Percentiles rank a stretch among this genome's conserved stretches.
Evolutionary conservation across 306 rosid species (phyloP).

Genomic region (Rosa rugosa): DNA sequence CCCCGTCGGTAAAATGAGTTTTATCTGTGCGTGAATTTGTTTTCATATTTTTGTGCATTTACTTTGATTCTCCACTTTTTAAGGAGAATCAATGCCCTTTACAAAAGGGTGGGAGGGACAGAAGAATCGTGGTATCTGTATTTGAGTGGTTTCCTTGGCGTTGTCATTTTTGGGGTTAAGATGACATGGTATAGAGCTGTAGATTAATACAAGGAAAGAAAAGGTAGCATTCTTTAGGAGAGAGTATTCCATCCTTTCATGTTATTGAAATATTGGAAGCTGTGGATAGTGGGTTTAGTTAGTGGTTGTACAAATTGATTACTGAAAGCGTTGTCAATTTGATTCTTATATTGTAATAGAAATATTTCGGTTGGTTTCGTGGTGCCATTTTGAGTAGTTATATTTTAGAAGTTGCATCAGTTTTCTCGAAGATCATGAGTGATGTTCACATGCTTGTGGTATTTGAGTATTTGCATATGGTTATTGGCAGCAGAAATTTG

Average conservation of each 20-base stretch:
- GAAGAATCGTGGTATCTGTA: constrained; percentile 47
- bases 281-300: constrained; percentile 15
- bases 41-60: constrained; percentile 32
- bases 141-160: constrained; percentile 56
- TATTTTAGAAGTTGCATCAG: neutral
- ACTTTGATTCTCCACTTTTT: constrained; percentile 87
- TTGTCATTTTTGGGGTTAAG: constrained; percentile 46
- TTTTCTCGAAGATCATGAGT: neutral
- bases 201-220: constrained; percentile 48
- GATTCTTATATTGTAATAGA: neutral
- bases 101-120: constrained; percentile 48
- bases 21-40: constrained; percentile 42
- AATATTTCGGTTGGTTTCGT: constrained; percentile 6
- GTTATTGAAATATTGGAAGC: constrained; percentile 7
- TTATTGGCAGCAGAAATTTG: too few species aligned
- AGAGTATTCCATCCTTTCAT: constrained; percentile 10
- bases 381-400: neutral
- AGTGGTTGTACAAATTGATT: constrained; percentile 26
- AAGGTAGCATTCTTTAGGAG: constrained; percentile 29
- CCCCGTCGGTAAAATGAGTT: constrained; percentile 43
- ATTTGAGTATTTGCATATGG: neutral
- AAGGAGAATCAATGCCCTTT: constrained; percentile 73
- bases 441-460: neutral
- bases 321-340: constrained; percentile 9
- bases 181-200: constrained; percentile 74